Conservation (phyloP, 2,329 filamentous ascomycete species). For the Neocucurbitaria cava region DNA sequence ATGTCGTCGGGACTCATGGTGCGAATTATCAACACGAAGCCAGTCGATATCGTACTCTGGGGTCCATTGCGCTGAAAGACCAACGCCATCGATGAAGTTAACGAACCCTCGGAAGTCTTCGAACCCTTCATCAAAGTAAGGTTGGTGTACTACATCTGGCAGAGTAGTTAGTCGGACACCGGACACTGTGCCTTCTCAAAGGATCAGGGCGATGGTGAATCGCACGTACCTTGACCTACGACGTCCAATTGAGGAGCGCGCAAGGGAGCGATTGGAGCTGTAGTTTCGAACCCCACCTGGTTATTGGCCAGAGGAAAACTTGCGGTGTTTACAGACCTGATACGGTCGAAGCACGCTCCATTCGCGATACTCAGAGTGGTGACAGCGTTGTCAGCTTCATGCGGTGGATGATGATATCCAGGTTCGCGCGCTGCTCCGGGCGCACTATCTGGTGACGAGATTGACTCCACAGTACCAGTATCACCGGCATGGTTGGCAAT, state of each 20-base stretch:
- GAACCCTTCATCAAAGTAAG: conserved; percentile 28
- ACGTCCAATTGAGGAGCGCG: neutral
- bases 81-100: conserved; percentile 44
- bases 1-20: conserved; percentile 23
- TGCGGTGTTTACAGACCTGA: neutral
- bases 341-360: neutral
- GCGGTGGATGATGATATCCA: neutral
- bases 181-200: neutral
- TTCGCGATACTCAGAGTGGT: conserved; percentile 1
- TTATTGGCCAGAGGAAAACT: neutral
- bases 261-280: conserved; percentile 1
- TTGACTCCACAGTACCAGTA: conserved; percentile 1
- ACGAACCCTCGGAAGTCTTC: conserved; percentile 43
- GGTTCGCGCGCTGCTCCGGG: conserved; percentile 3
- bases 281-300: neutral
- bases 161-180: neutral
- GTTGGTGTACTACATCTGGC: neutral
- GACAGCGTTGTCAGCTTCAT: conserved; percentile 1
- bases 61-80: conserved; percentile 39
- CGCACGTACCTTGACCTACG: neutral
- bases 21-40: conserved; percentile 27
- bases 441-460: conserved; percentile 1
- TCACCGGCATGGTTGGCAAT: conserved; percentile 29
- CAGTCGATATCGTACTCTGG: conserved; percentile 41
- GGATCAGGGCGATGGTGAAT: neutral